Conservation (phyloP, 176 grass and related monocot species). For the Chrysopogon serrulatus region DNA sequence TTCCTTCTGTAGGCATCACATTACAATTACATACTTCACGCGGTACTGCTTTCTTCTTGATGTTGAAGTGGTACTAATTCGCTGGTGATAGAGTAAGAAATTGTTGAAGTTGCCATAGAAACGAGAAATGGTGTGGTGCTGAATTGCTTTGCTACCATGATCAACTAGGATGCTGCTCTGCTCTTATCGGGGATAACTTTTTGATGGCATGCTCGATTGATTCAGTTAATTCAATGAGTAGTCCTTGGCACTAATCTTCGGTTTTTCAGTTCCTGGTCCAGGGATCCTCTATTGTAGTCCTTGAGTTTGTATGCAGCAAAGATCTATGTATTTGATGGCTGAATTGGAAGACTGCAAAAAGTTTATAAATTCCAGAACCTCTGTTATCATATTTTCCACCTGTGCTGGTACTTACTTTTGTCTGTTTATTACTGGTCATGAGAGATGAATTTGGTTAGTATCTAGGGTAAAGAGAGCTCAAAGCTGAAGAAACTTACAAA, state of each 20-base stretch:
- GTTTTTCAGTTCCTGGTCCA: not conserved
- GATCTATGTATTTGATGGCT: not conserved
- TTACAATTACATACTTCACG: not conserved
- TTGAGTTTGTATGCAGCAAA: not conserved
- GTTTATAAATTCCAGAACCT: not conserved
- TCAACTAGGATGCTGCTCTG: not conserved
- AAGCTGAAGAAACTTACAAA: not conserved
- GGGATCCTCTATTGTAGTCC: not conserved
- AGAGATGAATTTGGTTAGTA: not conserved
- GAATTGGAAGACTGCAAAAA: not conserved
- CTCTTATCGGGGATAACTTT: not conserved
- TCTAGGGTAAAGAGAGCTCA: not conserved
- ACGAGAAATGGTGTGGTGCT: not conserved
- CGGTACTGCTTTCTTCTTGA: not conserved
- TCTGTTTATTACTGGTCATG: not conserved
- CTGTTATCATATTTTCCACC: not conserved
- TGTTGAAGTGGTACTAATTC: not conserved
- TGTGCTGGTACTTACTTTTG: not conserved
- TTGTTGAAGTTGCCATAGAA: not conserved
- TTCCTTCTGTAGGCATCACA: not conserved
- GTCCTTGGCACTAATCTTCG: not conserved
- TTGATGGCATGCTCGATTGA: not conserved
- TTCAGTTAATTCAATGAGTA: not conserved
- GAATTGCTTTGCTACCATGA: not conserved
- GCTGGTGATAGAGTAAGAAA: not conserved